Evolutionary conservation across 805 yeast species (phyloP).

Genomic region (Hermanozyma aechmeae): DNA sequence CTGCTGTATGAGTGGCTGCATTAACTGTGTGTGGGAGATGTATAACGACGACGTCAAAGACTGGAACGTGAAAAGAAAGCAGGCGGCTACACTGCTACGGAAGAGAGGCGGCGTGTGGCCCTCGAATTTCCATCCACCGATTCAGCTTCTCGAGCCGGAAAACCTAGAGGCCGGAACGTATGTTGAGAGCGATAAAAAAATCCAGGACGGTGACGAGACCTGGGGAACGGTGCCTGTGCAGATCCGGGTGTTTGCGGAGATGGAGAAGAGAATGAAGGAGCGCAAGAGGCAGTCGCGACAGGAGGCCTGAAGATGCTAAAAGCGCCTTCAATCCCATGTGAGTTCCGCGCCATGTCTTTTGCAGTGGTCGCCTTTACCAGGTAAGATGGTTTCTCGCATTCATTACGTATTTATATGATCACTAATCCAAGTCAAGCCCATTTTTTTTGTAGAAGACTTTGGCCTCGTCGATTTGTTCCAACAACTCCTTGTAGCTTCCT

Average conservation of each 20-base stretch:
- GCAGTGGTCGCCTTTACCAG: too few species aligned
- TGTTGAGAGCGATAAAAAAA: slow-evolving; percentile 7
- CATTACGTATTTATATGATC: not conserved
- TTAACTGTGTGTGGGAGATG: slow-evolving; percentile 94
- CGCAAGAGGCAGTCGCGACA: slow-evolving; percentile 11
- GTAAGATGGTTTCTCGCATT: too few species aligned
- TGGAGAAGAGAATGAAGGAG: slow-evolving; percentile 57
- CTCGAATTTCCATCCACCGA: slow-evolving; percentile 31
- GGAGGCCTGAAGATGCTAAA: not conserved
- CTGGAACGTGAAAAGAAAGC: slow-evolving; percentile 55
- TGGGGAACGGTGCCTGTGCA: slow-evolving; percentile 59
- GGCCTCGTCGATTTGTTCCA: slow-evolving; percentile 53
- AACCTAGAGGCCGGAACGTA: slow-evolving; percentile 28
- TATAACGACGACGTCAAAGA: slow-evolving; percentile 81
- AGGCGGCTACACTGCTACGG: slow-evolving; percentile 41
- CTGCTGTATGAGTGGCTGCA: slow-evolving; percentile 96
- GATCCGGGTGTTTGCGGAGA: slow-evolving; percentile 73
- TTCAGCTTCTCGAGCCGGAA: slow-evolving; percentile 16
- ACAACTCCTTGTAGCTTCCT: slow-evolving; percentile 53
- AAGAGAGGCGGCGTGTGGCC: slow-evolving; percentile 37
- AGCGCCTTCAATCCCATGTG: too few species aligned
- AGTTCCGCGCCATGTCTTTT: too few species aligned
- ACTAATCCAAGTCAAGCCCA: slow-evolving; percentile 38
- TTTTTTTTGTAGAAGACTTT: slow-evolving; percentile 45
- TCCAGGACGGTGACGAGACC: slow-evolving; percentile 14